Percentiles rank a stretch among this genome's conserved stretches.
These are phyloP conservation scores for Aspergillus kassunensis DNA, from an alignment of 495 filamentous ascomycete genomes.

Conservation along the genomic window DNA sequence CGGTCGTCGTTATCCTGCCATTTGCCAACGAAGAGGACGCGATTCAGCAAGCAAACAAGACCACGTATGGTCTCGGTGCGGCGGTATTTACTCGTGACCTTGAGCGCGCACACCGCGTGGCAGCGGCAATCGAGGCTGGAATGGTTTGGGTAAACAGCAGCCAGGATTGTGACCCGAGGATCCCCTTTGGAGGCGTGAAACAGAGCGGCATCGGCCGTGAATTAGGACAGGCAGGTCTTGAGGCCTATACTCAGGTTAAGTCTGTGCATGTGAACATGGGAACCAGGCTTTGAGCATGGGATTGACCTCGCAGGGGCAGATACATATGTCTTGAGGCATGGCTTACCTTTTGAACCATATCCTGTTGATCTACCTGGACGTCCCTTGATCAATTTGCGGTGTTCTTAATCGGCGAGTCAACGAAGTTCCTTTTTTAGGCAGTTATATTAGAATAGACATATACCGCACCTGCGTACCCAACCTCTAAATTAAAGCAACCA, in stretches of 20 bases:
- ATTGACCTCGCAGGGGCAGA: too few species aligned
- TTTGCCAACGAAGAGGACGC: constrained; percentile 86
- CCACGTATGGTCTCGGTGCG: constrained; percentile 81
- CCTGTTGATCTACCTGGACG: too few species aligned
- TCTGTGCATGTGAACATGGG: background rate
- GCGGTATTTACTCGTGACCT: constrained; percentile 71
- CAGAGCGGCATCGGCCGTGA: constrained; percentile 10
- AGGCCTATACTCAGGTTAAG: constrained; percentile 12
- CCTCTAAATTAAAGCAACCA: too few species aligned
- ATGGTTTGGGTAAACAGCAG: constrained; percentile 50
- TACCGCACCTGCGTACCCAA: too few species aligned
- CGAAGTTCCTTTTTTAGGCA: too few species aligned
- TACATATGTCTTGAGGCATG: too few species aligned
- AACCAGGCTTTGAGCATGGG: too few species aligned
- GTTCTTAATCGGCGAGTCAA: too few species aligned
- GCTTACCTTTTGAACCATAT: too few species aligned
- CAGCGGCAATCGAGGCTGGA: constrained; percentile 47
- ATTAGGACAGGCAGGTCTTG: constrained; percentile 1
- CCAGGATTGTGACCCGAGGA: constrained; percentile 9
- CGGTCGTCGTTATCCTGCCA: constrained; percentile 73
- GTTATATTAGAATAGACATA: too few species aligned
- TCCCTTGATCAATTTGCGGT: too few species aligned
- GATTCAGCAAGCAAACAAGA: constrained; percentile 75
- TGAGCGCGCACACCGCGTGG: constrained; percentile 42
- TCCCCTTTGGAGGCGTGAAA: constrained; percentile 28